Evolutionary conservation across 208 protist species (phyloP), one percentile per base, ranked within the genome.

Genomic region (Eutreptiella sp.): DNA sequence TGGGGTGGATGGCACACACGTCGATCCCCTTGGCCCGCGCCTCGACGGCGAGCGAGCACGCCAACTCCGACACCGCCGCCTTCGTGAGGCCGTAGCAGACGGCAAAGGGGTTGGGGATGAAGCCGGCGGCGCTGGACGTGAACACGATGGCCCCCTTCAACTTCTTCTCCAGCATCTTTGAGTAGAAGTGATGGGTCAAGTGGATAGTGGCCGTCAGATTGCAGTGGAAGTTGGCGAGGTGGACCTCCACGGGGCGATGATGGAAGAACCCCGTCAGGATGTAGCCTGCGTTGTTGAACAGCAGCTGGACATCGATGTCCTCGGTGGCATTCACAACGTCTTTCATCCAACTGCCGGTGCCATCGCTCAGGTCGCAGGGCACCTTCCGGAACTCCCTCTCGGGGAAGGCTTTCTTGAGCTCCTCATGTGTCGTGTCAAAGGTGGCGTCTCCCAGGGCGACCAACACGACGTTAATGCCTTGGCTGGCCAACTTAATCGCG

Each of bases 381-480:
- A 72, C 67, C 3, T 24, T 36, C 19, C 67, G 9, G 41, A 72
- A 72, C 38, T 72, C 26, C 23, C 33, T 31, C 2, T 63, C 38
- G 33, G 67, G 67, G 42, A 55, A 72, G 35, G 57, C 24, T 24
- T 29, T 33, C 11, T 52, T 42, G 2, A 72, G 26, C 31, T 53
- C 50, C 23, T 42, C 31, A 31, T 46, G 34, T 4, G 60, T 46
- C 27, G 53, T 50, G 16, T 68, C 48, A 24, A 74, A 38, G 4
- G 54, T 34, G 16, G 57, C 52, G 31, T 72, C 67, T 35, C 68
- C 48, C 23, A 72, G 34, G 16, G 67, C 67, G n/a, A 73, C 67
- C 26, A 74, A 53, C 7, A 74, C 68, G 27, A 74, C 55, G 35
- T 73, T 72, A 27, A 74, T 39, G 19, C 67, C 68, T 41, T 63